Base-by-base conservation (phyloP, 306 rosid species). In the Castanea sativa region DNA sequence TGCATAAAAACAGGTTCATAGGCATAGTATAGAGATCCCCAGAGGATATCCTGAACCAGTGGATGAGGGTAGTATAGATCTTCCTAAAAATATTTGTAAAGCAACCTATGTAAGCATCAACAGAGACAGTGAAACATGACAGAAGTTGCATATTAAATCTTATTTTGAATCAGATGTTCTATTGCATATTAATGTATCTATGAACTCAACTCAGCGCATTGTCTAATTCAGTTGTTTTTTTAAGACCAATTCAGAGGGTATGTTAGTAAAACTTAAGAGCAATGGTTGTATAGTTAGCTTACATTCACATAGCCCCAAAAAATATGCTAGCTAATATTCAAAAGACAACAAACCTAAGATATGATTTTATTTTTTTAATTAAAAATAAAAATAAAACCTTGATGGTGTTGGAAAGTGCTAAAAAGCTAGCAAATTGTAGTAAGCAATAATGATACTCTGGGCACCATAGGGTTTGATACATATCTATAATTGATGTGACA, bases 1-100 rank as follows among this genome's bases (percentile, higher is more conserved):
- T 19, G 49, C 97, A 86, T 85, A 69, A 91, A 84, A 78, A 88
- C 43, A 69, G 98, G 98, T 79, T 93, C 98, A 87, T 59, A 5
- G 72, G 84, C 83, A 83, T 87, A 80, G 71, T 91, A 92, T 65
- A 93, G 91, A 76, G 94, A 61, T 57, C 90, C 79, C 98, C 98
- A 93, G 21, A 93, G 98, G 80, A 93, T 78, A 78, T 93, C 98
- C 75, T 93, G 98, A 71, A 93, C 79, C 0, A 91, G 78, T 32
- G 98, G 97, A 49, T 93, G 98, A 41, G 98, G 98, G 81, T 93
- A 93, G 83, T 93, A 93, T 78, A 91, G 85, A 79, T 93, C 98
- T 78, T 91, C 98, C 98, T 93, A 89, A 83, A 6, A 65, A 32
- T 65, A 65, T 65, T 18, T 7, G 7, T 2, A 41, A 32, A 65